phyloP scores from a whole-genome alignment of 176 grass and related monocot genomes.

The Aegilops tauschii region DNA sequence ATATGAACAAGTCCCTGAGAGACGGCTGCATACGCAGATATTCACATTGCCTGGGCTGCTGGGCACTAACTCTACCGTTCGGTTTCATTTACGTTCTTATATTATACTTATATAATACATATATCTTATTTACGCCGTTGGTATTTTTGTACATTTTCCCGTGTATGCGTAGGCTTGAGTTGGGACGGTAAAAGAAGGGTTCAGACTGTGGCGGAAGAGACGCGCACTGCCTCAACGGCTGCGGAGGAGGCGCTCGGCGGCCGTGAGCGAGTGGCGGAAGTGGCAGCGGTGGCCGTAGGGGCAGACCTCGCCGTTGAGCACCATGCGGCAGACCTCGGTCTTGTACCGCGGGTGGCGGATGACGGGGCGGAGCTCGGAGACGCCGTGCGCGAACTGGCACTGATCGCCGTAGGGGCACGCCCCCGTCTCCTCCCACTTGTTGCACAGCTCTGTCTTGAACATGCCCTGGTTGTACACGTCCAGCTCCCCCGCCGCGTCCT shows the following conservation, averaged over 20 bases:
- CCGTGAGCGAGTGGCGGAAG: slow-evolving; percentile 80
- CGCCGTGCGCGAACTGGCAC: slow-evolving; percentile 98
- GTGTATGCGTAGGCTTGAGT: neutral
- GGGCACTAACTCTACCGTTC: slow-evolving; percentile 2
- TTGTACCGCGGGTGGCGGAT: slow-evolving; percentile 98
- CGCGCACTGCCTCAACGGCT: slow-evolving; percentile 20
- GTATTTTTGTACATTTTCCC: slow-evolving; percentile 39
- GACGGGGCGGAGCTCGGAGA: slow-evolving; percentile 89
- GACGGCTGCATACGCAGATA: slow-evolving; percentile 23
- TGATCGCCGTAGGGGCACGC: slow-evolving; percentile 79
- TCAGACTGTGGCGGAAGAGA: neutral
- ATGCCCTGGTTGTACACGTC: slow-evolving; percentile 97
- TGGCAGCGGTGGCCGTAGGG: slow-evolving; percentile 98
- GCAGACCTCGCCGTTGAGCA: slow-evolving; percentile 76
- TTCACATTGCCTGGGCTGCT: slow-evolving; percentile 35
- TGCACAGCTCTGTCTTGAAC: slow-evolving; percentile 99
- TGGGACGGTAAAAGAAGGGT: neutral
- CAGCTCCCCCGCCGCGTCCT: slow-evolving; percentile 44
- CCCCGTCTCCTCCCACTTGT: slow-evolving; percentile 97
- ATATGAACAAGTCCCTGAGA: slow-evolving; percentile 19
- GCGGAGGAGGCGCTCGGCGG: slow-evolving; percentile 68
- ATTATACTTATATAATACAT: neutral
- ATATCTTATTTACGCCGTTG: slow-evolving; percentile 32
- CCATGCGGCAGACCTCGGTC: slow-evolving; percentile 96
- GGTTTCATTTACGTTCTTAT: slow-evolving; percentile 14